phyloP scores from a whole-genome alignment of 108 stramenopile genomes.

The Asterionellopsis glacialis region DNA sequence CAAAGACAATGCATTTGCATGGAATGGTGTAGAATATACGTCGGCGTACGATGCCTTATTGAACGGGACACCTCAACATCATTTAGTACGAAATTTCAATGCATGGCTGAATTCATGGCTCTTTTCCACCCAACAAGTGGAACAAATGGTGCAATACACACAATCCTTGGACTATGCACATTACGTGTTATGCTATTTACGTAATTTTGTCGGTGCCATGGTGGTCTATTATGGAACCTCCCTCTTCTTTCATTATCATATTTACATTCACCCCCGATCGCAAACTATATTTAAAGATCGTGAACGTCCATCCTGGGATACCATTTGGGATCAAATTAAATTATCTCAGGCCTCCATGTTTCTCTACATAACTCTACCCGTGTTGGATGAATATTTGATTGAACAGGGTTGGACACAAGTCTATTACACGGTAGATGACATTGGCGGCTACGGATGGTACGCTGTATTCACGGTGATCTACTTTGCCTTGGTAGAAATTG shows the following conservation, averaged over 20 bases:
- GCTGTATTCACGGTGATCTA: conserved; percentile 50
- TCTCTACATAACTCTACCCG: conserved; percentile 72
- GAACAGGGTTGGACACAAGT: conserved; percentile 67
- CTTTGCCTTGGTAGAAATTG: conserved; percentile 72
- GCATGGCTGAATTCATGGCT: conserved; percentile 57
- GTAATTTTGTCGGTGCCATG: conserved; percentile 54
- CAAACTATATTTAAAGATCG: conserved; percentile 41
- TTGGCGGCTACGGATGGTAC: conserved; percentile 67
- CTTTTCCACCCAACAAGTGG: conserved; percentile 23
- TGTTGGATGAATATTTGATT: conserved; percentile 73
- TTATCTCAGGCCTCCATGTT: conserved; percentile 66
- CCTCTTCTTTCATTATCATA: conserved; percentile 52
- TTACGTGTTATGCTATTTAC: conserved; percentile 56
- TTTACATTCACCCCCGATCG: conserved; percentile 50
- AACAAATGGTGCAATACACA: conserved; percentile 19
- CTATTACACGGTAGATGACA: conserved; percentile 68
- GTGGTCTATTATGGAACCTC: conserved; percentile 65
- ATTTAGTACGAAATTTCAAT: conserved; percentile 63
- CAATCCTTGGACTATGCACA: conserved; percentile 31
- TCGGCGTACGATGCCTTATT: conserved; percentile 52
- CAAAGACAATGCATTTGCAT: too few species aligned
- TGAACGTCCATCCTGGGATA: conserved; percentile 35
- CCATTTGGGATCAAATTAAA: conserved; percentile 73
- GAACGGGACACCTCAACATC: conserved; percentile 27
- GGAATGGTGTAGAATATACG: conserved; percentile 24